Evolutionary conservation across 495 filamentous ascomycete species (phyloP).

Genomic region (Trypethelium eluteriae): DNA sequence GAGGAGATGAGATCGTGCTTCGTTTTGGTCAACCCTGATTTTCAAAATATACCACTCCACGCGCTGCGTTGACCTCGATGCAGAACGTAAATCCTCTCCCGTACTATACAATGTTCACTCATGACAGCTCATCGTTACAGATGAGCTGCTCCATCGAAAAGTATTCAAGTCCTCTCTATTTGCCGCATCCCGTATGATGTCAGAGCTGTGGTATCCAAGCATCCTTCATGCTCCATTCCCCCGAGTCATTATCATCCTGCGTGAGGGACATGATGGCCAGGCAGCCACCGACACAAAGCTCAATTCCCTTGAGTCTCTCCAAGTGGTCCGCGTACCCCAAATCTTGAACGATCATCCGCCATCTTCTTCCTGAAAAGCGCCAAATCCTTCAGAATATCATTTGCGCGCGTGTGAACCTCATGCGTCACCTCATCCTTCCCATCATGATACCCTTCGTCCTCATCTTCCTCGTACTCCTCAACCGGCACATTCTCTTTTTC

Average conservation of each 20-base stretch:
- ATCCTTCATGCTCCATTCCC: neutral
- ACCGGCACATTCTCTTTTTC: conserved; percentile 32
- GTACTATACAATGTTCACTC: too few relatives aligned
- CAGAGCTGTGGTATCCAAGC: too few relatives aligned
- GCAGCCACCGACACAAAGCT: neutral
- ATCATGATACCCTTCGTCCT: conserved; percentile 37
- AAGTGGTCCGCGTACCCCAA: conserved; percentile 28
- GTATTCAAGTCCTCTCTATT: too few relatives aligned
- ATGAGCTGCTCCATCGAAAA: neutral
- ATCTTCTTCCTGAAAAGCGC: conserved; percentile 77
- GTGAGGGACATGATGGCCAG: neutral
- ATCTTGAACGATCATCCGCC: conserved; percentile 62
- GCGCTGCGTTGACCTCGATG: too few relatives aligned
- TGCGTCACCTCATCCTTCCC: conserved; percentile 44
- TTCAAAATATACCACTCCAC: too few relatives aligned
- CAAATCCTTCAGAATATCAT: conserved; percentile 62
- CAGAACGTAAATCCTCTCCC: too few relatives aligned
- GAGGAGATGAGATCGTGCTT: neutral
- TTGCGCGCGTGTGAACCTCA: conserved; percentile 61
- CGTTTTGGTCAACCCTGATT: too few relatives aligned
- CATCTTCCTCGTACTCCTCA: conserved; percentile 34
- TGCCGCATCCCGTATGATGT: too few relatives aligned
- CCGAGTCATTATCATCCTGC: neutral
- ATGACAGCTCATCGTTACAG: neutral
- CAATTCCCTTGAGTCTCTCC: conserved; percentile 10